Percentiles rank a stretch among this genome's conserved stretches.
Conservation (phyloP, 306 rosid genomes). For the Cicer bijugum region DNA sequence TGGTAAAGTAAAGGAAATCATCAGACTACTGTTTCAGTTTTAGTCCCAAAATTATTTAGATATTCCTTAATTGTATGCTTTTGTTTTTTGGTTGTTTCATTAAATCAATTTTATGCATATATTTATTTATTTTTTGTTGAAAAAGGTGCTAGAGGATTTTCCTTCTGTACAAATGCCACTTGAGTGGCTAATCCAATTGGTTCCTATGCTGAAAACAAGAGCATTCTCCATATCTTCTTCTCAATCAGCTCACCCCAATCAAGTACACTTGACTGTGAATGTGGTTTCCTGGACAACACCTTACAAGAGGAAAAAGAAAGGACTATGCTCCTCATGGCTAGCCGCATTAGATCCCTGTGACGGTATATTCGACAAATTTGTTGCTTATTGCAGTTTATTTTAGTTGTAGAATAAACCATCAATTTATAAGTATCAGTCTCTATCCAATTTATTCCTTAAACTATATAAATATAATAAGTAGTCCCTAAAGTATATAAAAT, state of each 20-base stretch:
- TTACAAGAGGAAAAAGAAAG: conserved; percentile 71
- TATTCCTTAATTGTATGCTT: conserved; percentile 6
- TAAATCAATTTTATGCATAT: conserved; percentile 23
- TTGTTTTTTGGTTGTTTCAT: conserved; percentile 15
- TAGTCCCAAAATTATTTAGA: not conserved
- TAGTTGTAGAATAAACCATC: not conserved
- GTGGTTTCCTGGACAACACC: conserved; percentile 84
- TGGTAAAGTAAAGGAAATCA: not conserved
- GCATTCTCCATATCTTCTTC: conserved; percentile 90
- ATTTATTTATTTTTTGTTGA: not conserved
- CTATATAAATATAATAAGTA: no score
- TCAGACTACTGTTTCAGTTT: conserved; percentile 4
- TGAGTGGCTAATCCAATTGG: conserved; percentile 93
- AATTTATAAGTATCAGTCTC: no score
- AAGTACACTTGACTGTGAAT: conserved; percentile 85
- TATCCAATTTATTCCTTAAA: no score
- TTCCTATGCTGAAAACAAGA: conserved; percentile 84
- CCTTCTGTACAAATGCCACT: conserved; percentile 91
- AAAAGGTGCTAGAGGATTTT: conserved; percentile 86
- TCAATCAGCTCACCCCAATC: conserved; percentile 67
- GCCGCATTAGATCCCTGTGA: conserved; percentile 68
- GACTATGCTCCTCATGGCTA: conserved; percentile 92
- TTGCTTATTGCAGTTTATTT: conserved; percentile 16
- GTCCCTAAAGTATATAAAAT: no score
- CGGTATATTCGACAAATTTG: conserved; percentile 48